Conservation (phyloP, 2,329 filamentous ascomycete genomes). For the Apiospora phragmitis region DNA sequence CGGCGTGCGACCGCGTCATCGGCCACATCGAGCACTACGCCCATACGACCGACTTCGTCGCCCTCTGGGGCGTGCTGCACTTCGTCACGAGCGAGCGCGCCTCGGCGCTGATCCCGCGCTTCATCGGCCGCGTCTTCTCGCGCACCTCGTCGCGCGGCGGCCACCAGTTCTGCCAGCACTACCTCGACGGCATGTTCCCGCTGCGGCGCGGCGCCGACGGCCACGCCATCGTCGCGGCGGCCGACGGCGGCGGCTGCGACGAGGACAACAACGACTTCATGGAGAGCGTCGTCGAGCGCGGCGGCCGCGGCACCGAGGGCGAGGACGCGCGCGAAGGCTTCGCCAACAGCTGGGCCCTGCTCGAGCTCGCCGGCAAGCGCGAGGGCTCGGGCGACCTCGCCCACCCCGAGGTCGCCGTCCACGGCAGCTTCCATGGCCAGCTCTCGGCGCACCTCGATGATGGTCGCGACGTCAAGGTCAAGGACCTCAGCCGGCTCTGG, state of each 20-base stretch:
- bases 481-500: conserved; percentile 63
- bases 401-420: conserved; percentile 27
- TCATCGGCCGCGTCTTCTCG: conserved; percentile 62
- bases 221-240: conserved; percentile 42
- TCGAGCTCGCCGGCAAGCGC: conserved; percentile 16
- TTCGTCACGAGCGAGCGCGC: conserved; percentile 54
- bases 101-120: conserved; percentile 53
- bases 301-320: conserved; percentile 43
- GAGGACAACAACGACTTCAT: conserved; percentile 55
- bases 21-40: conserved; percentile 80
- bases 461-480: conserved; percentile 48
- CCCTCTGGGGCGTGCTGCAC: conserved; percentile 72
- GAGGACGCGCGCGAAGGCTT: conserved; percentile 47
- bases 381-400: background rate
- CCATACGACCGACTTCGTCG: conserved; percentile 72
- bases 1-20: conserved; percentile 53
- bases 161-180: conserved; percentile 62
- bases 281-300: conserved; percentile 54
- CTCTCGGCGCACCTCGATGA: conserved; percentile 26
- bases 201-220: conserved; percentile 43
- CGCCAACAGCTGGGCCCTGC: conserved; percentile 48
- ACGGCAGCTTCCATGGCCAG: conserved; percentile 28
- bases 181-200: conserved; percentile 63
- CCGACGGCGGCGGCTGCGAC: conserved; percentile 29
- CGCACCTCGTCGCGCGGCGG: conserved; percentile 51